Conservation (phyloP, 1,284 basidiomycete genomes). For the Marasmius fiardii region DNA sequence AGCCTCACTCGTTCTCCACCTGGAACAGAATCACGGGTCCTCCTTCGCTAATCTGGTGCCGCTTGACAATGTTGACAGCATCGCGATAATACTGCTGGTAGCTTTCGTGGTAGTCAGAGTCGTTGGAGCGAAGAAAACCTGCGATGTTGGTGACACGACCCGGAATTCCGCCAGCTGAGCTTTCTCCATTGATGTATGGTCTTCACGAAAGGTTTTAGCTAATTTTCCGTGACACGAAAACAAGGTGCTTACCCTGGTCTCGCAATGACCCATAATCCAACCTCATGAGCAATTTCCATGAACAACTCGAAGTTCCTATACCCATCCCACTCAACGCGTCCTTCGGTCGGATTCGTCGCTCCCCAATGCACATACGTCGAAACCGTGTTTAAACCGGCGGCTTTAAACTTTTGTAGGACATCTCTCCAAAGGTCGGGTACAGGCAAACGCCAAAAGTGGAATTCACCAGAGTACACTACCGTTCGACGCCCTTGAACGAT, state of each 20-base stretch:
- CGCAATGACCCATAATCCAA: constrained; percentile 7
- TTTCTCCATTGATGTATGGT: constrained; percentile 11
- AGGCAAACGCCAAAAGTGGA: constrained; percentile 12
- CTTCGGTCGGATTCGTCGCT: constrained; percentile 1
- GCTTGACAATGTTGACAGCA: not conserved
- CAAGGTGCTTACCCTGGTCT: constrained; percentile 5
- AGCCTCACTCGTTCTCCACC: constrained; percentile 9
- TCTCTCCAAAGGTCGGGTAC: constrained; percentile 14
- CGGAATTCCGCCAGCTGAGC: constrained; percentile 9
- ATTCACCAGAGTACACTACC: constrained; percentile 10
- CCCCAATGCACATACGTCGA: constrained; percentile 7
- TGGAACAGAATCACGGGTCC: constrained; percentile 10
- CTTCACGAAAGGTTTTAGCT: not conserved
- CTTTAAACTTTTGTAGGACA: constrained; percentile 15
- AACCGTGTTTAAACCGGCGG: constrained; percentile 13
- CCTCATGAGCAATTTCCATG: constrained; percentile 6
- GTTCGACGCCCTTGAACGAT: not conserved
- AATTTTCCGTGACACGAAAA: not conserved
- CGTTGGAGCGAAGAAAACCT: constrained; percentile 5
- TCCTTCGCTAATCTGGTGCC: constrained; percentile 5
- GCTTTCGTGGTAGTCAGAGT: constrained; percentile 5
- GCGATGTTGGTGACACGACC: constrained; percentile 10
- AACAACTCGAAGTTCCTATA: constrained; percentile 5
- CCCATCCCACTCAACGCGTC: constrained; percentile 1
- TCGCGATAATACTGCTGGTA: constrained; percentile 6